These are phyloP conservation scores for Silene latifolia DNA, from an alignment of 148 eudicot species.

Conservation along the genomic window DNA sequence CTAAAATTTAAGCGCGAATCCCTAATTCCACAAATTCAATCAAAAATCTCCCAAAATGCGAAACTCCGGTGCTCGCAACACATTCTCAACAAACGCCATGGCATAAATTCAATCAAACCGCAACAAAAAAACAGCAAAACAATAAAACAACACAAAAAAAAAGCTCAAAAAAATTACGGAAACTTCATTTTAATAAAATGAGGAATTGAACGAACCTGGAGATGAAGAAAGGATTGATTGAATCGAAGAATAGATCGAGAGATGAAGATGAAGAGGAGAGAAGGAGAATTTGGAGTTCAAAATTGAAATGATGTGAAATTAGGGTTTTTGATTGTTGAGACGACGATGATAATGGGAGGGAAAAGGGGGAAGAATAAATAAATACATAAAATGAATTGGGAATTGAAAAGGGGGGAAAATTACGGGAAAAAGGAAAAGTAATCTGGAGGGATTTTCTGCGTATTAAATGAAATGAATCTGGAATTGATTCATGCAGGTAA, in stretches of 20 bases:
- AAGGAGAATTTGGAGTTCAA: constrained; percentile 25
- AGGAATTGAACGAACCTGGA: constrained; percentile 23
- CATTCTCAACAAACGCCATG: neutral
- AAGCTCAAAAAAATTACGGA: neutral
- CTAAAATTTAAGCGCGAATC: neutral
- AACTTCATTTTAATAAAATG: neutral
- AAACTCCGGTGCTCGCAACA: neutral
- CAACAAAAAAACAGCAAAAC: neutral
- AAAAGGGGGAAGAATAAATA: neutral
- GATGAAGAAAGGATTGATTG: neutral
- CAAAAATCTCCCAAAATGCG: neutral
- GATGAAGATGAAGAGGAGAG: constrained; percentile 17
- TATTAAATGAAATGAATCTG: neutral
- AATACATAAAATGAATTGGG: neutral
- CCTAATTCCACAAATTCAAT: neutral
- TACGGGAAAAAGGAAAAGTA: neutral
- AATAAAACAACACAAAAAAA: neutral
- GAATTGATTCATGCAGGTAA: neutral
- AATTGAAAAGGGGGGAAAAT: too few species aligned
- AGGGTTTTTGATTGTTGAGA: constrained; percentile 46
- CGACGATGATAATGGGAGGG: constrained; percentile 20
- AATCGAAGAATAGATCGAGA: constrained; percentile 13
- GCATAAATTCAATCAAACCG: neutral
- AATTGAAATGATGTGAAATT: constrained; percentile 43
- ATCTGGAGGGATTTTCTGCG: neutral